Base-by-base conservation (phyloP, 2,329 filamentous ascomycete species). In the Coniochaeta sp. region DNA sequence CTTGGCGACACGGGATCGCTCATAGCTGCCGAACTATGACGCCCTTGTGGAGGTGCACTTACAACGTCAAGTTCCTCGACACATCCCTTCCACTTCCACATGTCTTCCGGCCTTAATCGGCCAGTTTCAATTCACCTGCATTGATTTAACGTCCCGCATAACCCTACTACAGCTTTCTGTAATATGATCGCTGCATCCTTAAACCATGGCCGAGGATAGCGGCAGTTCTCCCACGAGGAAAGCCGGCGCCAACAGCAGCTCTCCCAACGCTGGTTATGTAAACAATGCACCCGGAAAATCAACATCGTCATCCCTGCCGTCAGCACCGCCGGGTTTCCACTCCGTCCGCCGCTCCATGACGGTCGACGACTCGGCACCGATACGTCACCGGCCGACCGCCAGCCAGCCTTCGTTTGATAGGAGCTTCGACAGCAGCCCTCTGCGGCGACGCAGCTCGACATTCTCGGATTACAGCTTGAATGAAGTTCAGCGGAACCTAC, bases 391-490 rank as follows among this genome's bases (percentile, higher is more conserved):
- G 26, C 18, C 42, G 28, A 31, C 38, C 7, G 20, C 33, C 55
- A 7, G 46, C 55, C 40, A 42, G 55, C 16, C 27, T 49, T 51
- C 33, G 42, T 49, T 50, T 38, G 52, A 59, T 30, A 52, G 59
- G 51, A 52, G 59, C 55, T 57, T 66, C 49, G 52, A 58, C 51
- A 52, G n/a, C n/a, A n/a, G 58, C 46, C 63, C 65, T 49, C 78
- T 31, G 16, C 28, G 81, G 26, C 81, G 89, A 51, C 81, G 88
- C 55, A 89, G 86, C 70, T 94, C 89, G 31, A 83, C 83, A 47
- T 81, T 95, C 56, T 94, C 89, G 26, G 87, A 91, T 61, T 85
- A 79, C 60, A 87, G 87, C 56, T 63, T 89, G 13, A 82, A 76
- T 52, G 86, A 89, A 66, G 83, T 83, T 35, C 80, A 81, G 57